Evolutionary conservation across 192 early-diverging fungal genomes (phyloP), one percentile per base, ranked within the genome.

Genomic region (Coemansia asiatica): DNA sequence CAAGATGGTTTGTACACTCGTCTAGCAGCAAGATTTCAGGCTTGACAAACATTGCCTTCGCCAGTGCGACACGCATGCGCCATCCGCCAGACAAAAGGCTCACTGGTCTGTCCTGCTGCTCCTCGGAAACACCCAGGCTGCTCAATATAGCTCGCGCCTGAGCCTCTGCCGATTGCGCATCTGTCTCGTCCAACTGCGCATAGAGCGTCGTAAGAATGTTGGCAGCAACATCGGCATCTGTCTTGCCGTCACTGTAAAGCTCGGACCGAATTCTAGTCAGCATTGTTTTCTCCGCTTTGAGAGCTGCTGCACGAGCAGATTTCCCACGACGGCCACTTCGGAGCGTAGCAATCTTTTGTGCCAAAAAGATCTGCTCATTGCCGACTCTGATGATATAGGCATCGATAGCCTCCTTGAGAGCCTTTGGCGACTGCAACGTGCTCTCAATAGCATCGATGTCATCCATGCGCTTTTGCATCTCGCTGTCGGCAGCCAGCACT

Each of bases 1-100:
- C 95, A 69, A 97, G 82, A 71, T 93, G 90, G 70, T 93, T 92
- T 60, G 89, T 97, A 63, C 94, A 95, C 81, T 97, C 95, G 57
- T 92, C 91, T 25, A 92, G 76, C 35, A 96, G 82, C 21, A 97
- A 83, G 36, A 96, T 73, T 71, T 94, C 88, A 1, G 92, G 92
- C 64, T 90, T 75, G 55, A 95, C 64, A 61, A 93, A 89, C 66
- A 97, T 81, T 28, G 92, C 92, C 65, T 90, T 84, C 26, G 94
- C 95, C 25, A 94, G 82, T 6, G 94, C 90, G 12, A 94, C 87
- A 22, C 92, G 84, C 84, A 94, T 97, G 62, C 87, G 83, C 95
- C 94, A 97, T 35, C 94, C 95, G 65, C 95, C 94, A 15, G 77
- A 69, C 3, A 81, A 84, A 7, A 73, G 69, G 38, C 85, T 85